Evolutionary conservation across 139 green algal genomes (phyloP).

Genomic region (Volvox reticuliferus): DNA sequence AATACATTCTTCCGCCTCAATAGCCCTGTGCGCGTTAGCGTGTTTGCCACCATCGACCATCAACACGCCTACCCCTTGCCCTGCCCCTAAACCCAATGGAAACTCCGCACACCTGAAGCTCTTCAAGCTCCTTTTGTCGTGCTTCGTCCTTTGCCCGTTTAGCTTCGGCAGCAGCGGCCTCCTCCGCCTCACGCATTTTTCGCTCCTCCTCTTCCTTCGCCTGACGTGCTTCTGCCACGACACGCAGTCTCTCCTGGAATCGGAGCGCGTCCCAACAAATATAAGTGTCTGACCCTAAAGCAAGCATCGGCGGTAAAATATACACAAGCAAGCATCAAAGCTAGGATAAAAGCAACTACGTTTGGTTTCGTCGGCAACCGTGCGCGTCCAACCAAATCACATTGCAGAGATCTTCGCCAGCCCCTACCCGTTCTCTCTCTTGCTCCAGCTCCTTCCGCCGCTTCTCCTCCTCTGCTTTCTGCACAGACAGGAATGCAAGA

Average conservation of each 20-base stretch:
- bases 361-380: too few relatives aligned
- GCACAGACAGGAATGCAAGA: background rate
- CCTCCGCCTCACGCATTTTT: constrained; percentile 43
- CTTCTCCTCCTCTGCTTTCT: constrained; percentile 52
- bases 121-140: constrained; percentile 38
- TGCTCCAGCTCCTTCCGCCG: constrained; percentile 41
- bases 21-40: too few relatives aligned
- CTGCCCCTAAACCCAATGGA: too few relatives aligned
- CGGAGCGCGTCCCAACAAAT: too few relatives aligned
- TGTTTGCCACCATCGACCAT: too few relatives aligned
- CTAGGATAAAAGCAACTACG: too few relatives aligned
- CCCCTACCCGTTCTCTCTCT: constrained; percentile 36
- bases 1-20: too few relatives aligned
- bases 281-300: too few relatives aligned
- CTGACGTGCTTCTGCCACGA: constrained; percentile 41
- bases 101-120: constrained; percentile 20
- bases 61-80: too few relatives aligned
- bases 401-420: background rate
- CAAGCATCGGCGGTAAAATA: too few relatives aligned
- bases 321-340: too few relatives aligned
- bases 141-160: constrained; percentile 36
- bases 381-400: too few relatives aligned
- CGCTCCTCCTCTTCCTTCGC: constrained; percentile 48
- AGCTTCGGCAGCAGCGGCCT: constrained; percentile 36
- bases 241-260: constrained; percentile 16